Evolutionary conservation across 176 grass and related monocot genomes (phyloP).

Genomic region (Musa acuminata): DNA sequence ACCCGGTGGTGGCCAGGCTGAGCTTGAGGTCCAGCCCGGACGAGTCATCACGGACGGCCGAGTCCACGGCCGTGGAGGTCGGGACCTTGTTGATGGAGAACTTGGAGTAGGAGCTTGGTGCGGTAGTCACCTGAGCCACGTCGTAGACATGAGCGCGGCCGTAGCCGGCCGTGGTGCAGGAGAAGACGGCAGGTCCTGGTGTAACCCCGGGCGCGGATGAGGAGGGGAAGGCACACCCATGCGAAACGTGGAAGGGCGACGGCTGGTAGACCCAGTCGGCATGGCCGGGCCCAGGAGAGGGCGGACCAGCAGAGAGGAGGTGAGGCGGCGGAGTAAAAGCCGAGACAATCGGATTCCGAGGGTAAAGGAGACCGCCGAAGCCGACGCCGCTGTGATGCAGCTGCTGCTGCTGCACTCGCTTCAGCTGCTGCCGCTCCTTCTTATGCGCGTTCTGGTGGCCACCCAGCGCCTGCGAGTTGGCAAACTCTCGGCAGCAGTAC

Average conservation of each 20-base stretch:
- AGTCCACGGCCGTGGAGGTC: not conserved
- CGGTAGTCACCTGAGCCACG: not conserved
- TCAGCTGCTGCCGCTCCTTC: constrained; percentile 53
- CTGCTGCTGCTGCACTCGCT: constrained; percentile 30
- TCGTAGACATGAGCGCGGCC: not conserved
- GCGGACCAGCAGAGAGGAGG: constrained; percentile 7
- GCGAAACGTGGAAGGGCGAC: constrained; percentile 28
- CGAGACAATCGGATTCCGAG: constrained; percentile 11
- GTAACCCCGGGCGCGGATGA: not conserved
- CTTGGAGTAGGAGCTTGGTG: not conserved
- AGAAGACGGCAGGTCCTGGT: not conserved
- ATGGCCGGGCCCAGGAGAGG: not conserved
- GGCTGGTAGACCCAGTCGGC: constrained; percentile 16
- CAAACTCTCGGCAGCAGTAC: constrained; percentile 59
- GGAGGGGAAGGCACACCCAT: constrained; percentile 10
- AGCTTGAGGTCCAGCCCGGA: constrained; percentile 65
- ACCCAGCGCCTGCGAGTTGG: constrained; percentile 53
- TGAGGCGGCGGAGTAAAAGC: constrained; percentile 19
- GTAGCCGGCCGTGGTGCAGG: not conserved
- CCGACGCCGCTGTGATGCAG: not conserved
- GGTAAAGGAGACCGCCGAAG: not conserved
- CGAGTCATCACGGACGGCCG: constrained; percentile 16
- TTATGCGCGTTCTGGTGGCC: constrained; percentile 67
- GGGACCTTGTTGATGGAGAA: too few relatives aligned
- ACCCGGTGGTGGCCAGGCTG: constrained; percentile 57